Conservation (phyloP, 176 grass and related monocot species). For the Triticum timopheevii region DNA sequence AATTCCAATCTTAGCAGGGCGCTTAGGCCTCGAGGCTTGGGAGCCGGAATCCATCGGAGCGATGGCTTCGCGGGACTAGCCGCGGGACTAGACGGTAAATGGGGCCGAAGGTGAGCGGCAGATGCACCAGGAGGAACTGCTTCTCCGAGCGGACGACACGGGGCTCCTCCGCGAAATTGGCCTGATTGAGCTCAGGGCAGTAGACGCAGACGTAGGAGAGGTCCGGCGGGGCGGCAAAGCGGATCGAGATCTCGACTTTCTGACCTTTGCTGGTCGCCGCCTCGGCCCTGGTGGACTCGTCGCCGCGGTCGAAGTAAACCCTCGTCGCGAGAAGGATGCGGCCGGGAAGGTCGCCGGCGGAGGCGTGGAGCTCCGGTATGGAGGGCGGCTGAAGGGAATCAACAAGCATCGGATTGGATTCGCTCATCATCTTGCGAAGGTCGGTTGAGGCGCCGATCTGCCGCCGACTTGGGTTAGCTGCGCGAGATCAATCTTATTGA, state of each 20-base stretch:
- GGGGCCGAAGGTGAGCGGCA: not conserved
- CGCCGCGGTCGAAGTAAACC: not conserved
- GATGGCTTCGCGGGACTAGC: no score
- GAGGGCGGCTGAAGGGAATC: not conserved
- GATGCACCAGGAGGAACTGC: not conserved
- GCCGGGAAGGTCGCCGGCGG: not conserved
- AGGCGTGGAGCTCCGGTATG: not conserved
- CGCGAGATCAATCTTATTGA: no score
- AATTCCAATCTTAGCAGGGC: no score
- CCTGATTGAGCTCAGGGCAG: not conserved
- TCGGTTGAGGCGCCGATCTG: not conserved
- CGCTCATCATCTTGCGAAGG: not conserved
- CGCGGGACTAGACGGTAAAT: no score
- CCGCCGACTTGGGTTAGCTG: no score
- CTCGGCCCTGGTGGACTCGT: not conserved
- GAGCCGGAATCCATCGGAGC: not conserved
- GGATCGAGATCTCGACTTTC: not conserved
- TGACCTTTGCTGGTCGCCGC: not conserved
- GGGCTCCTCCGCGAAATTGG: not conserved
- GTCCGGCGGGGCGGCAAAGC: not conserved
- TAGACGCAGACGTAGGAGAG: not conserved
- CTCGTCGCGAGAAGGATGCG: not conserved
- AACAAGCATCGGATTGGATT: not conserved
- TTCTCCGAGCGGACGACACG: not conserved
- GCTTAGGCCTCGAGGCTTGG: no score